Evolutionary conservation across 2,329 filamentous ascomycete genomes (phyloP), one percentile per base, ranked within the genome.

Genomic region (Penicillium sp.): DNA sequence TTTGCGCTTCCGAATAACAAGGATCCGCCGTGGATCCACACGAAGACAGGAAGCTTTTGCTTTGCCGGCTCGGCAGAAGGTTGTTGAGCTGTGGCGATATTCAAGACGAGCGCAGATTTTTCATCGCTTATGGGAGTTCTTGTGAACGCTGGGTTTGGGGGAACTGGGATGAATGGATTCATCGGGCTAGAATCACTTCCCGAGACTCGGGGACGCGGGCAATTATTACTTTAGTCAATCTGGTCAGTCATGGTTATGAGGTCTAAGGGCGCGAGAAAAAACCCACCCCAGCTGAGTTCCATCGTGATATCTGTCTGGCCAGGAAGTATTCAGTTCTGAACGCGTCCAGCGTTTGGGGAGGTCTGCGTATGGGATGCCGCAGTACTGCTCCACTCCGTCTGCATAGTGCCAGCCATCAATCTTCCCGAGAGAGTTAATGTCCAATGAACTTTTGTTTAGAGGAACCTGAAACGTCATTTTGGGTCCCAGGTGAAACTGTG

Each of bases 321-420:
- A 60, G 5, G 52, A 58, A 3, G 52, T 58, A 27, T 46, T 55
- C 33, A 60, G 11, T 1, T 47, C 27, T 10, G 55, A 55, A n/a
- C 58, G 55, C 7, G 58, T 60, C 58, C 58, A 58, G 31, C 55
- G 58, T 37, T 60, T 55, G 6, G 49, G 47, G 2, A 58, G 46
- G 7, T 49, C 52, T 8, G 52, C 58, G 19, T 60, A 60, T 48
- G 55, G 58, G 21, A 58, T 60, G 3, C 55, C 58, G 24, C 58
- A 60, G 29, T 51, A 58, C 52, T 60, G 58, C 19, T 58, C 37
- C 8, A 60, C 58, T 14, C 55, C 55, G 39, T 58, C 54, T 44
- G 49, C 26, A 22, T 60, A 60, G 3, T 49, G 37, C 21, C 57
- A 52, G 11, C 58, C 55, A 21, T 58, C 55, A 2, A 60, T 3